Conservation (phyloP, 2,329 filamentous ascomycete species). For the Trichoderma atroviride region DNA sequence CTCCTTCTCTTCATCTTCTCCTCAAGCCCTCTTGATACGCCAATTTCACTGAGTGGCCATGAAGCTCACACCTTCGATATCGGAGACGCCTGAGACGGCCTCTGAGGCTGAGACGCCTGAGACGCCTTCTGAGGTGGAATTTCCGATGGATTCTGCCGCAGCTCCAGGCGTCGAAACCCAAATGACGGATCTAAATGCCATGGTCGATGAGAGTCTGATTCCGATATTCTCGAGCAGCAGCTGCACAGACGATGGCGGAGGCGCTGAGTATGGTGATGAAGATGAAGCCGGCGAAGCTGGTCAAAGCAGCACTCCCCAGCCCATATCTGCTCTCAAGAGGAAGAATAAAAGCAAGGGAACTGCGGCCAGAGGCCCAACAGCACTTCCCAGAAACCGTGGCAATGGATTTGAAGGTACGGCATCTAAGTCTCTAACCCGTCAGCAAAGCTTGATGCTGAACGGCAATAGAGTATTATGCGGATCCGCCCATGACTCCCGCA, state of each 20-base stretch:
- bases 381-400: conserved; percentile 48
- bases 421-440: not conserved
- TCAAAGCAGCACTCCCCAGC: not conserved
- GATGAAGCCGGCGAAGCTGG: not conserved
- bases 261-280: not conserved
- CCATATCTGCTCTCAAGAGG: conserved; percentile 28
- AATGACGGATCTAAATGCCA: not conserved
- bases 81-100: too few relatives aligned
- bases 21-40: too few relatives aligned
- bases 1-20: not conserved
- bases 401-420: conserved; percentile 70
- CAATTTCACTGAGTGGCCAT: not conserved
- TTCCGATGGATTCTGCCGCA: not conserved
- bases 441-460: not conserved
- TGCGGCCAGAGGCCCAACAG: conserved; percentile 43
- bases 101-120: too few relatives aligned
- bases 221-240: not conserved
- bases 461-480: conserved; percentile 68
- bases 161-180: not conserved
- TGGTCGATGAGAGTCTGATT: not conserved
- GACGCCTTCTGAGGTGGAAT: too few relatives aligned
- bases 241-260: not conserved
- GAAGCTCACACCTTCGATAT: too few relatives aligned
- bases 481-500: conserved; percentile 73
- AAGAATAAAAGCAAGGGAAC: conserved; percentile 32